A percentile compares a stretch with the other conserved stretches of the same genome.
Conservation (phyloP, 805 yeast genomes). For the Yamadazyma olivae region DNA sequence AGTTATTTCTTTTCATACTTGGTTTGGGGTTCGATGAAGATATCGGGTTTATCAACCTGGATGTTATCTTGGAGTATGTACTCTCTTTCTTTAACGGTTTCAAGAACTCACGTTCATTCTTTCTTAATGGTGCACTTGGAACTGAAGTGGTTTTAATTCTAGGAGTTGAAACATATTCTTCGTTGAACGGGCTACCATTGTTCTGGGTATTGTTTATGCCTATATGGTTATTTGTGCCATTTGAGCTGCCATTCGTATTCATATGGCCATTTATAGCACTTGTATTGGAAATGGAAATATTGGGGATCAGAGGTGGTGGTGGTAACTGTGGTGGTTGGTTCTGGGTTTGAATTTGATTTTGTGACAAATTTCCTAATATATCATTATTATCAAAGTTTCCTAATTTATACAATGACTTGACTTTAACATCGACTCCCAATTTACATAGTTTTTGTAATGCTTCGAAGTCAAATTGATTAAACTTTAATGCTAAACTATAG, state of each 20-base stretch:
- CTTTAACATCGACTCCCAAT: slow-evolving; percentile 67
- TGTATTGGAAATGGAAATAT: too few species aligned
- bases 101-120: slow-evolving; percentile 25
- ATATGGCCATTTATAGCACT: too few species aligned
- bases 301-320: too few species aligned
- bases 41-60: slow-evolving; percentile 43
- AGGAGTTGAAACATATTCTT: slow-evolving; percentile 24
- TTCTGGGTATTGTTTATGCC: too few species aligned
- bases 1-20: slow-evolving; percentile 19
- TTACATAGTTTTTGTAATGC: slow-evolving; percentile 74
- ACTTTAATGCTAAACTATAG: slow-evolving; percentile 65
- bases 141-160: slow-evolving; percentile 20
- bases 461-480: slow-evolving; percentile 83
- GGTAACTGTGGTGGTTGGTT: neutral
- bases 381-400: slow-evolving; percentile 2
- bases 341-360: neutral
- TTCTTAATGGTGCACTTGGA: slow-evolving; percentile 39
- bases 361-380: neutral
- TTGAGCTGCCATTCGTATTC: neutral
- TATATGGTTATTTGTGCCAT: neutral
- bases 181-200: slow-evolving; percentile 6
- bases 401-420: slow-evolving; percentile 39
- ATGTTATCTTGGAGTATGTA: slow-evolving; percentile 44
- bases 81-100: slow-evolving; percentile 31
- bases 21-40: slow-evolving; percentile 17